Conservation (phyloP, 2,329 filamentous ascomycete genomes). For the Fusarium nematophilum region DNA sequence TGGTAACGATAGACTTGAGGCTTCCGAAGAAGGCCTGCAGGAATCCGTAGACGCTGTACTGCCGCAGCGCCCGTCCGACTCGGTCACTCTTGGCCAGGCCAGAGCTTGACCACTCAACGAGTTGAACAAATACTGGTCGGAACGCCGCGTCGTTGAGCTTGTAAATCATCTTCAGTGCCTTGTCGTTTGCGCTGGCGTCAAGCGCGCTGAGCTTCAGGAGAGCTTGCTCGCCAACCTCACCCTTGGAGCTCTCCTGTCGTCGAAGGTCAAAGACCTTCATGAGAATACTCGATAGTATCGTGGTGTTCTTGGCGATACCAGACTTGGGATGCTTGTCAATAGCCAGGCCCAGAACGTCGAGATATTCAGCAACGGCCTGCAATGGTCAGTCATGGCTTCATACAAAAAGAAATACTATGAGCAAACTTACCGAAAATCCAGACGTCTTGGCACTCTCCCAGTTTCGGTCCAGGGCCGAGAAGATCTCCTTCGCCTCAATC, state of each 20-base stretch:
- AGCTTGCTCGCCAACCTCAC: slow-evolving; percentile 56
- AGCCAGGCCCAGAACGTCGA: slow-evolving; percentile 75
- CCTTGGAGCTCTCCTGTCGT: slow-evolving; percentile 62
- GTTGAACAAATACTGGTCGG: slow-evolving; percentile 86
- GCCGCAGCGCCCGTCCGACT: slow-evolving; percentile 68
- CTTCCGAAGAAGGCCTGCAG: slow-evolving; percentile 82
- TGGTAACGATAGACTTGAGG: slow-evolving; percentile 93
- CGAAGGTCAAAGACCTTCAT: slow-evolving; percentile 73
- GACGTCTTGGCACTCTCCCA: slow-evolving; percentile 73
- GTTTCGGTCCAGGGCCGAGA: slow-evolving; percentile 77
- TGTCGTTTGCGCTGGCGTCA: slow-evolving; percentile 74
- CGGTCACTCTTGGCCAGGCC: slow-evolving; percentile 71
- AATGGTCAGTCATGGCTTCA: slow-evolving; percentile 45
- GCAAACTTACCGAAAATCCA: slow-evolving; percentile 69
- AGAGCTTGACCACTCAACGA: slow-evolving; percentile 83
- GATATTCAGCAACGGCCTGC: slow-evolving; percentile 74
- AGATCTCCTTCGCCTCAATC: slow-evolving; percentile 80
- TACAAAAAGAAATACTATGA: background rate
- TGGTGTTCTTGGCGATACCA: slow-evolving; percentile 79
- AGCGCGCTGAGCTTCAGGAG: slow-evolving; percentile 66
- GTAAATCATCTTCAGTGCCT: slow-evolving; percentile 89
- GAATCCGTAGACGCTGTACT: slow-evolving; percentile 85
- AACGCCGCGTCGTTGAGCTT: slow-evolving; percentile 96
- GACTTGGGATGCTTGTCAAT: slow-evolving; percentile 84
- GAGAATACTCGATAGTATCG: slow-evolving; percentile 74